Evolutionary conservation across 2,329 filamentous ascomycete genomes (phyloP), one percentile per base, ranked within the genome.

Genomic region (Pestalotiopsis sp.): DNA sequence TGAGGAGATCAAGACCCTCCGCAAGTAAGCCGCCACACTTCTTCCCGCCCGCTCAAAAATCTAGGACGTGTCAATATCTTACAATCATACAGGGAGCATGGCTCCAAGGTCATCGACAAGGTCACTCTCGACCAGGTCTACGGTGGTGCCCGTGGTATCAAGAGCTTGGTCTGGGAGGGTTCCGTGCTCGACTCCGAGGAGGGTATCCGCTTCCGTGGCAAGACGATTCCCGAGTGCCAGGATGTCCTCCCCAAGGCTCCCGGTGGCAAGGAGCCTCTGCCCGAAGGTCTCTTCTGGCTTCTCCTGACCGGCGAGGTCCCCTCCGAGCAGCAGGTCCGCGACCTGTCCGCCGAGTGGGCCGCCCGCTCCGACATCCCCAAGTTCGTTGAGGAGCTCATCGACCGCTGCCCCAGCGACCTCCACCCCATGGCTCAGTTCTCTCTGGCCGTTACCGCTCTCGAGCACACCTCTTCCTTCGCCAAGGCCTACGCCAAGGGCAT

Each of bases 361-460:
- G 96, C 96, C 80, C 94, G 96, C 78, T 94, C 96, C 84, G 94
- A 97, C 78, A 86, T 99, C 75, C 96, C 96, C 85, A 97, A 97
- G 87, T 98, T 97, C 85, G 89, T 99, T 79, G 94, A 97, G 88
- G 96, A 99, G 88, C 92, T 99, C 81, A 97, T 99, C 85, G 96
- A 99, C 91, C 94, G 96, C 88, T 98, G 95, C 92, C 96, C 96
- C 77, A 96, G 88, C 86, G 94, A 97, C 83, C 93, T 99, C 76
- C 96, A 99, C 90, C 96, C 96, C 82, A 99, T 99, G 96, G 95
- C 96, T 71, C 96, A 99, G 87, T 97, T 99, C 89, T 98, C 96
- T 69, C 87, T 99, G 78, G 96, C 96, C 78, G 94, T 99, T 78
- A 97, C 92, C 76, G 96, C 96, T 79, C 94, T 99, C 79, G 96